These are phyloP conservation scores for Daldinia childiae DNA, from an alignment of 495 filamentous ascomycete species.

Conservation along the genomic window DNA sequence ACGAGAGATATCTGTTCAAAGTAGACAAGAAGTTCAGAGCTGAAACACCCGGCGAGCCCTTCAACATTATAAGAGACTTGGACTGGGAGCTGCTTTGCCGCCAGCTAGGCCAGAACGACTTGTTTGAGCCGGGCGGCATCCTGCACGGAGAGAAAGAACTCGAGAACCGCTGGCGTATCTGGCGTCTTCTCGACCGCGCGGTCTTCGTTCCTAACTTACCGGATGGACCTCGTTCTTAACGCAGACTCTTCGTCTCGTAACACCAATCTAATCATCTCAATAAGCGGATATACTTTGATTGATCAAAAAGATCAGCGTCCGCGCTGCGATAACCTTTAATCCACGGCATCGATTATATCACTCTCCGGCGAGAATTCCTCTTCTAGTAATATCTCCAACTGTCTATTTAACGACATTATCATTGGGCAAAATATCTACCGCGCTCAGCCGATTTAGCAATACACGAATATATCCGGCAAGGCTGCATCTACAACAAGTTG, in stretches of 20 bases:
- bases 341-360: not conserved
- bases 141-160: not conserved
- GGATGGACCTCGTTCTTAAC: too few species aligned
- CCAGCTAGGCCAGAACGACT: slow-evolving; percentile 22
- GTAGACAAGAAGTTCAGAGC: not conserved
- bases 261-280: not conserved
- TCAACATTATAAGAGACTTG: slow-evolving; percentile 8
- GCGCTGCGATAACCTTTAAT: not conserved
- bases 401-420: too few species aligned
- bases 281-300: not conserved
- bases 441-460: too few species aligned
- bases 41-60: not conserved
- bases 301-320: not conserved
- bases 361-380: not conserved
- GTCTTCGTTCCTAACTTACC: too few species aligned
- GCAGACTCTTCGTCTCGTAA: not conserved
- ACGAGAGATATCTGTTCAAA: not conserved
- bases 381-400: not conserved
- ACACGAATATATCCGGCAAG: too few species aligned
- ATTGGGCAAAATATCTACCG: too few species aligned
- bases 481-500: too few species aligned
- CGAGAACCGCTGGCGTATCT: slow-evolving; percentile 40
- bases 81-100: slow-evolving; percentile 45
- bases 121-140: not conserved
- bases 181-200: slow-evolving; percentile 34